Percentiles rank a stretch among this genome's conserved stretches.
Conservation (phyloP, 2,329 filamentous ascomycete genomes). For the Teratosphaeria viscida region DNA sequence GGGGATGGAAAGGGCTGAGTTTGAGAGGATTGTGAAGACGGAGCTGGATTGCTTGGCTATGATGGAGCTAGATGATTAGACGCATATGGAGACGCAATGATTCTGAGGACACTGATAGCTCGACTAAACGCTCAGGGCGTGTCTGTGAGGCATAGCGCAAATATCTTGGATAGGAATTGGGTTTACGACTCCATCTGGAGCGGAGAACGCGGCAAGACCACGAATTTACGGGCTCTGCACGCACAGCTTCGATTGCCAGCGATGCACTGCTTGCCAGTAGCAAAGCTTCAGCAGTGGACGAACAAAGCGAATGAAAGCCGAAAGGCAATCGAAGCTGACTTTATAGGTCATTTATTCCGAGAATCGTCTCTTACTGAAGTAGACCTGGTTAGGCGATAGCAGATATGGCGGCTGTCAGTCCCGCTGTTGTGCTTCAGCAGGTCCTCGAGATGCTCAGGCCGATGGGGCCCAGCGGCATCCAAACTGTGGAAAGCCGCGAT, state of each 20-base stretch:
- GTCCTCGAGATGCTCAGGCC: neutral
- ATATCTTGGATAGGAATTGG: neutral
- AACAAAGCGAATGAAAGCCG: neutral
- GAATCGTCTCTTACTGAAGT: neutral
- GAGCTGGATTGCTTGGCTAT: slow-evolving; percentile 62
- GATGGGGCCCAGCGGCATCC: neutral
- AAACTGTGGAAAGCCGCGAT: neutral
- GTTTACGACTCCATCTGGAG: neutral
- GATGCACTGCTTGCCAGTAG: neutral
- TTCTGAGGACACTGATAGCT: neutral
- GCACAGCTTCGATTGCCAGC: neutral
- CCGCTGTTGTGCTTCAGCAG: neutral
- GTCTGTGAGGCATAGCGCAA: neutral
- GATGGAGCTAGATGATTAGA: slow-evolving; percentile 50
- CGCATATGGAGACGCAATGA: neutral
- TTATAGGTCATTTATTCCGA: neutral
- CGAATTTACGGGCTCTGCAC: neutral
- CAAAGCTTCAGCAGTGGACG: neutral
- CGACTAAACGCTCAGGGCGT: neutral
- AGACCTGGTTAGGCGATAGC: neutral
- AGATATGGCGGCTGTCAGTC: neutral
- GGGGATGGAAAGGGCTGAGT: slow-evolving; percentile 65
- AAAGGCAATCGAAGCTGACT: neutral
- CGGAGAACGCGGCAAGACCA: neutral
- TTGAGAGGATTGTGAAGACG: slow-evolving; percentile 58